Base-by-base conservation (phyloP, 768 basidiomycete species). In the Ramaria rubella region DNA sequence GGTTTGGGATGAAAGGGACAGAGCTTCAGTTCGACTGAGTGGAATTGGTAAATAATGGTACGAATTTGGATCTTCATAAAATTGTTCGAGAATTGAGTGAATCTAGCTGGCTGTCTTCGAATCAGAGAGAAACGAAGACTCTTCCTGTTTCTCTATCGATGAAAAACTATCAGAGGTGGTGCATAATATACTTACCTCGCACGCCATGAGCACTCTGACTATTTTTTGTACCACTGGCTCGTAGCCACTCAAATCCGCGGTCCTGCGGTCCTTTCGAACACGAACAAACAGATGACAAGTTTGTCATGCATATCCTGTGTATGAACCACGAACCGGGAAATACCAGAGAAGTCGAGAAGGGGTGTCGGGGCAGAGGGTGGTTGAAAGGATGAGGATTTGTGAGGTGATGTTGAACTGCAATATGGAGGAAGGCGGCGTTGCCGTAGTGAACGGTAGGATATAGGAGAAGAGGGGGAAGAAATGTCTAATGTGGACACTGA, bases 1-100 rank as follows among this genome's bases (percentile, higher is more conserved):
- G 96, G 95, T 63, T 97, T 98, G 21, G 92, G 93, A 63, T 94
- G 94, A 71, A 94, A 95, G 0, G 96, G 95, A 59, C 97, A 93
- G 43, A 98, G 89, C 69, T 95, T 94, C 61, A 99, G 71, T 66
- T 98, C 94, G 55, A 98, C 87, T 2, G 93, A 91, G 66, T 94
- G 95, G 75, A 93, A 93, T 43, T 81, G 80, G 69, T 96, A 90
- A n/a, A 61, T 64, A 1, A 81, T 92, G 93, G 71, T 95, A 98
- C 7, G 93, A 94, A 70, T 97, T 98, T 62, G 98, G 73, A 63
- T 99, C 96, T 65, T 97, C 94, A 63, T 94, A 98, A 1, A 99
- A 77, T 65, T 97, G 94, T 70, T 99, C 95, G 21, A 98, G 81
- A 51, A 98, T 90, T 15, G 86, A 81, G 65, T 87, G 81, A 30